phyloP scores from a whole-genome alignment of 1,139 yeast genomes.

The Magnusiomyces suaveolens region DNA sequence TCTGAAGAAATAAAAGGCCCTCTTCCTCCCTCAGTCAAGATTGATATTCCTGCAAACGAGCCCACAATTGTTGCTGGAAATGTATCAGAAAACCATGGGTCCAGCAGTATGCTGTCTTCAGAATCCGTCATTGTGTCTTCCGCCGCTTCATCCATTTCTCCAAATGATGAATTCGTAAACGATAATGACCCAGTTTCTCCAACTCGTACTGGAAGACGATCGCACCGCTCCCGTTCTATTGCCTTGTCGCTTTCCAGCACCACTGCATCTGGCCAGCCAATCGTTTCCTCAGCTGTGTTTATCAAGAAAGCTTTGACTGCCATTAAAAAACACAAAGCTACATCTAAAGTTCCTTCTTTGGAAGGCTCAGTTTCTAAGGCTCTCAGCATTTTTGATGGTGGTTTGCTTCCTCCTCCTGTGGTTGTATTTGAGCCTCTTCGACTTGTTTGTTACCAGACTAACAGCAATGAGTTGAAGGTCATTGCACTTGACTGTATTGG shows the following conservation, averaged over 20 bases:
- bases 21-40: background rate
- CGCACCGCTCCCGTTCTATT: conserved; percentile 25
- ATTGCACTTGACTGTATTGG: conserved; percentile 57
- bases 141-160: background rate
- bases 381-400: conserved; percentile 27
- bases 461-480: conserved; percentile 43
- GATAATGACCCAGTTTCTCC: conserved; percentile 5
- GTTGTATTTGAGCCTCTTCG: conserved; percentile 53
- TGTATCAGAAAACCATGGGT: background rate
- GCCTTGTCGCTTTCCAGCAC: conserved; percentile 25
- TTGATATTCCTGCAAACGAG: background rate
- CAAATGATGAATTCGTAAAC: conserved; percentile 6
- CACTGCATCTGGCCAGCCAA: conserved; percentile 23
- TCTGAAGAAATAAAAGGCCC: background rate
- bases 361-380: conserved; percentile 37
- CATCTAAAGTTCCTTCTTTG: conserved; percentile 40
- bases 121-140: background rate
- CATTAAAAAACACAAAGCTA: conserved; percentile 41
- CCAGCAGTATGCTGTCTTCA: background rate
- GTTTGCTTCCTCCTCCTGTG: conserved; percentile 36
- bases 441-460: conserved; percentile 46
- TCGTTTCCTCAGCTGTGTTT: conserved; percentile 35
- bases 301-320: conserved; percentile 41
- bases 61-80: background rate
- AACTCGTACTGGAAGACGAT: conserved; percentile 13